Evolutionary conservation across 129 eudicot species (phyloP).

Genomic region (Gnaphalium uliginosum): DNA sequence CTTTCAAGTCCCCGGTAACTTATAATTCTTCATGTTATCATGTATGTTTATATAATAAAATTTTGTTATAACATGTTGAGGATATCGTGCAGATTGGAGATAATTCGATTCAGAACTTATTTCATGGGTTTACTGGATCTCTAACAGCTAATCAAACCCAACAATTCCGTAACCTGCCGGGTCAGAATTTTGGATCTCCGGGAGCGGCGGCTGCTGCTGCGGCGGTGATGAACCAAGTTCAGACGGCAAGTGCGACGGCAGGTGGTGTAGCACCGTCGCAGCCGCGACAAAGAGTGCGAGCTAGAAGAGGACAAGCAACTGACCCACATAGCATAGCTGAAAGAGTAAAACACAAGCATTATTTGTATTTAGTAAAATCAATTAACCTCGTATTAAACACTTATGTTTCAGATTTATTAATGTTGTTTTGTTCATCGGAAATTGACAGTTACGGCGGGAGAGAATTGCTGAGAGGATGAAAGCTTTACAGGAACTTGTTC

Average conservation of each 20-base stretch:
- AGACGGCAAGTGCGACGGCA: slow-evolving; percentile 30
- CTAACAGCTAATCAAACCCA: slow-evolving; percentile 54
- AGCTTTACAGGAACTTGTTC: slow-evolving; percentile 72
- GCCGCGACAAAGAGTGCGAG: slow-evolving; percentile 83
- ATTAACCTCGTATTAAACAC: not conserved
- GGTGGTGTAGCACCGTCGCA: slow-evolving; percentile 60
- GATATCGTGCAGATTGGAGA: slow-evolving; percentile 41
- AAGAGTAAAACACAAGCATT: slow-evolving; percentile 46
- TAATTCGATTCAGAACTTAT: slow-evolving; percentile 61
- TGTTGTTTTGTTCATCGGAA: not conserved
- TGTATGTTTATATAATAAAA: not conserved
- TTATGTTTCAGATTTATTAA: too few species aligned
- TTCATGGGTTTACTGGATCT: slow-evolving; percentile 63
- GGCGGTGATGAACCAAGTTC: slow-evolving; percentile 47
- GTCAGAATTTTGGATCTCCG: slow-evolving; percentile 53
- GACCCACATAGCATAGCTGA: slow-evolving; percentile 91
- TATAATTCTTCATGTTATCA: not conserved
- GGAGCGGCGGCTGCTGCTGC: slow-evolving; percentile 27
- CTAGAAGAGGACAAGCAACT: slow-evolving; percentile 89
- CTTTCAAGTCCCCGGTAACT: slow-evolving; percentile 44
- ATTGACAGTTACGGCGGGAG: slow-evolving; percentile 78
- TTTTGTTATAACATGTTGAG: not conserved
- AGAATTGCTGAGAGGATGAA: slow-evolving; percentile 93
- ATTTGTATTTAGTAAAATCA: not conserved
- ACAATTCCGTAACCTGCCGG: slow-evolving; percentile 57